Conservation (phyloP, 1,284 basidiomycete genomes). For the Puccinia hordei region DNA sequence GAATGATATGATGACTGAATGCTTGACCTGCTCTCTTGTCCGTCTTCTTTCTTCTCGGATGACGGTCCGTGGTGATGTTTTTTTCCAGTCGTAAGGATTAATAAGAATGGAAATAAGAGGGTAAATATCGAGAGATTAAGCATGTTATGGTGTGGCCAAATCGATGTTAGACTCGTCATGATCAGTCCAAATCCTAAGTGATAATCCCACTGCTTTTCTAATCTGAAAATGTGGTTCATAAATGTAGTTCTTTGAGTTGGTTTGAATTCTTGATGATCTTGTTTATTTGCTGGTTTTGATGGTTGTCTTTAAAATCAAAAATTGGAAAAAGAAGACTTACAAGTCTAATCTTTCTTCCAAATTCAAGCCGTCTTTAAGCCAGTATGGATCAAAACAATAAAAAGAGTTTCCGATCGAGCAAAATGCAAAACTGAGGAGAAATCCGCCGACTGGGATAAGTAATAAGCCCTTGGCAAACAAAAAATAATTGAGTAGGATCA, state of each 20-base stretch:
- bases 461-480: slow-evolving; percentile 22
- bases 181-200: slow-evolving; percentile 40
- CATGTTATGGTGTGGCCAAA: slow-evolving; percentile 10
- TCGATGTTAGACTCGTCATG: slow-evolving; percentile 10
- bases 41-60: not conserved
- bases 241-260: not conserved
- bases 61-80: too few species aligned
- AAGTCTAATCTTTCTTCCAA: slow-evolving; percentile 12
- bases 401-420: slow-evolving; percentile 33
- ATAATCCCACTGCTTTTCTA: slow-evolving; percentile 41
- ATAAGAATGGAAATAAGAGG: slow-evolving; percentile 36
- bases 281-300: too few species aligned
- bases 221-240: not conserved
- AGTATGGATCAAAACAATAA: slow-evolving; percentile 40
- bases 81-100: slow-evolving; percentile 15
- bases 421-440: not conserved
- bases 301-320: not conserved
- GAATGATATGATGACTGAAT: too few species aligned
- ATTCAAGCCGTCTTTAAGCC: slow-evolving; percentile 10
- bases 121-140: slow-evolving; percentile 37
- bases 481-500: slow-evolving; percentile 31
- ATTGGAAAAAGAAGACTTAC: slow-evolving; percentile 10
- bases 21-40: not conserved
- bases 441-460: not conserved
- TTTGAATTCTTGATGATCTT: too few species aligned